Conservation (phyloP, 2,329 filamentous ascomycete species). For the Sporothrix pallida region DNA sequence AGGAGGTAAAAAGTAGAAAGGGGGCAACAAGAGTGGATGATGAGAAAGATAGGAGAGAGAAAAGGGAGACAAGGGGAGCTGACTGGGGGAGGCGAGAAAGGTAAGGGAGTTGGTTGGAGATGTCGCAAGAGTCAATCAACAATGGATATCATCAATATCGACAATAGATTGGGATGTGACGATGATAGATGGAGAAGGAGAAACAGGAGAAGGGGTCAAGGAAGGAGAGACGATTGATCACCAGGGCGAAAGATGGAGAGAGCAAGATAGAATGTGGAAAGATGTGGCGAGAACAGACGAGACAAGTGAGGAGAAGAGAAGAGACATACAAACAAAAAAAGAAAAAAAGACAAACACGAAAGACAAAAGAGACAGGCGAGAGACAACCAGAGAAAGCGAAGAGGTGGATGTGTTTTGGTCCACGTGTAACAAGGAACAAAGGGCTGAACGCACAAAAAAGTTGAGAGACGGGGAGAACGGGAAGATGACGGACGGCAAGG, state of each 20-base stretch:
- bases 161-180: neutral
- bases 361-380: constrained; percentile 12
- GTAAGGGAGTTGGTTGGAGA: neutral
- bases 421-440: constrained; percentile 16
- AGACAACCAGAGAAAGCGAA: constrained; percentile 11
- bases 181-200: neutral
- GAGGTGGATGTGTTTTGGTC: neutral
- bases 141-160: neutral
- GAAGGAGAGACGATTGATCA: neutral
- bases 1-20: neutral
- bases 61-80: neutral
- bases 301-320: neutral
- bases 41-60: neutral
- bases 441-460: neutral
- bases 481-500: neutral
- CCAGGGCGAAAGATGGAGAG: neutral
- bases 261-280: neutral
- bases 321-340: neutral
- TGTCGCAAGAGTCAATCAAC: neutral
- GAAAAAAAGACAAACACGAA: neutral
- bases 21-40: neutral
- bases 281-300: neutral
- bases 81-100: constrained; percentile 18
- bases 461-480: constrained; percentile 7
- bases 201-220: neutral